Conservation (phyloP, 1,284 basidiomycete genomes). For the Sanghuangporus baumii region DNA sequence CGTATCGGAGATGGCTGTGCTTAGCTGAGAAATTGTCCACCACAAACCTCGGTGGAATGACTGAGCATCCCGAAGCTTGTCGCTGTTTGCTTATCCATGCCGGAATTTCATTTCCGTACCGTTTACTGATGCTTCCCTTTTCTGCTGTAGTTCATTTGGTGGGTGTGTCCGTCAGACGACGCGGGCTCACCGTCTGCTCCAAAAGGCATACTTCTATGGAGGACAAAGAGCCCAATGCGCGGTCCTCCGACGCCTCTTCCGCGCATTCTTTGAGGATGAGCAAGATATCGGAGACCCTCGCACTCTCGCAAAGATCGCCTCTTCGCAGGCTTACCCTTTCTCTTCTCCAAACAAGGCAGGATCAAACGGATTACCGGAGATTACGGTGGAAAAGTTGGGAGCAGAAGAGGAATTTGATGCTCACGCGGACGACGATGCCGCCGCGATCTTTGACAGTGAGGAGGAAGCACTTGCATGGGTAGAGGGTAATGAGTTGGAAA, state of each 20-base stretch:
- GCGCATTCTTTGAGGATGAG: constrained; percentile 58
- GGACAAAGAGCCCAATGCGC: constrained; percentile 59
- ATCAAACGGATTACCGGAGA: background rate
- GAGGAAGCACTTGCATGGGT: constrained; percentile 28
- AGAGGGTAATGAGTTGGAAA: constrained; percentile 57
- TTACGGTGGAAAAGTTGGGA: background rate
- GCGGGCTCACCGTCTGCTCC: constrained; percentile 65
- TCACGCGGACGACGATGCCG: constrained; percentile 3
- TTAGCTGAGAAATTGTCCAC: background rate
- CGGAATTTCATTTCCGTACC: background rate
- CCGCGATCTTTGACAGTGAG: constrained; percentile 7
- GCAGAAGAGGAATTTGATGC: background rate
- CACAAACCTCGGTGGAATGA: background rate
- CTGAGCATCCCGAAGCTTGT: background rate
- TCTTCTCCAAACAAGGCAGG: constrained; percentile 40
- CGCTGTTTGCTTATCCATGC: background rate
- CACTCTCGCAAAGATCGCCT: constrained; percentile 59
- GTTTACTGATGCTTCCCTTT: background rate
- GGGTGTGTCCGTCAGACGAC: constrained; percentile 63
- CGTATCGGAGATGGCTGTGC: background rate
- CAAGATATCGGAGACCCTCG: constrained; percentile 58
- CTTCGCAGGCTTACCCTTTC: constrained; percentile 33
- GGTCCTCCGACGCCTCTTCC: constrained; percentile 55
- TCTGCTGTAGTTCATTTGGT: constrained; percentile 39
- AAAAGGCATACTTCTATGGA: constrained; percentile 63